A percentile compares a stretch with the other conserved stretches of the same genome.
Conservation (phyloP, 2,329 filamentous ascomycete species). For the Dryadomyces quercus-mongolicae region DNA sequence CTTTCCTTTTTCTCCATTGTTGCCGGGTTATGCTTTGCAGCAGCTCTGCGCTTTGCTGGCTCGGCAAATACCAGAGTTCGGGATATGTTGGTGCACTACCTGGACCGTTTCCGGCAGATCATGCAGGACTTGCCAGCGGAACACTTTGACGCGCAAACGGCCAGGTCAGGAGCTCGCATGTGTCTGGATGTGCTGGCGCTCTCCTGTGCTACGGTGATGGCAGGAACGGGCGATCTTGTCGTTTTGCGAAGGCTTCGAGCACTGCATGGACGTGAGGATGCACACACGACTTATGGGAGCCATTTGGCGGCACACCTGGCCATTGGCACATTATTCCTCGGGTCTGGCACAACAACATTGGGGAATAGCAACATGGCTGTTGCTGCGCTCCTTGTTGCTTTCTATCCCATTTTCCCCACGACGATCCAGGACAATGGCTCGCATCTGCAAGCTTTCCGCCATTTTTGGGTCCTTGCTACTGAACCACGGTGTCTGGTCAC, state of each 20-base stretch:
- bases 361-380: conserved; percentile 79
- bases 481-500: conserved; percentile 82
- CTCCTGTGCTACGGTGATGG: conserved; percentile 81
- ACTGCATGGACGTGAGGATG: conserved; percentile 76
- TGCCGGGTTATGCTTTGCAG: conserved; percentile 73
- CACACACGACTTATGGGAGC: conserved; percentile 80
- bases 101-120: conserved; percentile 77
- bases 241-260: conserved; percentile 77
- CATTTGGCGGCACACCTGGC: conserved; percentile 89
- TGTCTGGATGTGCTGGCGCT: conserved; percentile 83
- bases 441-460: conserved; percentile 89
- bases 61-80: conserved; percentile 59
- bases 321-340: conserved; percentile 81
- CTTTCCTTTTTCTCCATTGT: conserved; percentile 89
- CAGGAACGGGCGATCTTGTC: conserved; percentile 79
- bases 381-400: conserved; percentile 74
- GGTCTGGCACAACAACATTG: conserved; percentile 85
- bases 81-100: conserved; percentile 70
- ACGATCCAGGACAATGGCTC: conserved; percentile 87
- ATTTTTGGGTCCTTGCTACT: conserved; percentile 91
- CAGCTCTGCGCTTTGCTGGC: conserved; percentile 63
- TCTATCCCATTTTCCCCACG: conserved; percentile 87
- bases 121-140: conserved; percentile 39
- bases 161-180: conserved; percentile 73
- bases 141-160: conserved; percentile 72